Evolutionary conservation across 495 filamentous ascomycete species (phyloP), one percentile per base, ranked within the genome.

Genomic region (Aspergillus mulundensis): DNA sequence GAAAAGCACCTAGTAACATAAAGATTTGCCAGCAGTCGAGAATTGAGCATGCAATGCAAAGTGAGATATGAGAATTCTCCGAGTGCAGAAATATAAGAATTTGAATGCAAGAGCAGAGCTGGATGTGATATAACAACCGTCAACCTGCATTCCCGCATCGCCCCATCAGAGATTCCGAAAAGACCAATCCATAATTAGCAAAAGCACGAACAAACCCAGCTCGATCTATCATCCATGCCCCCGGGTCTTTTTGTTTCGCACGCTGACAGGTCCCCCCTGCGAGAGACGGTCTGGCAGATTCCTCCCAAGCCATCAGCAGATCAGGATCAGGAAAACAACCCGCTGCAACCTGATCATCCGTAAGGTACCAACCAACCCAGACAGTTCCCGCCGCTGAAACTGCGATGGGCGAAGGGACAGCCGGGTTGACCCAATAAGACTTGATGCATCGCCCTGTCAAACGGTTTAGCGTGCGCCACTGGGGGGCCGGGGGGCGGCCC

Each of bases 71-170:
- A 44, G 18, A 12, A 3, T 4, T 24, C 19, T 23, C 19, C 20
- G n/a, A 4, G 15, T n/a, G 16, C 6, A 30, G 14, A 19, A 30
- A 5, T 8, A 48, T 16, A 48, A 25, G 28, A 5, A 8, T 1
- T n/a, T 6, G 24, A 16, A 19, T 19, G 15, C 25, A 32, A 20
- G n/a, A 19, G 45, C 28, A 25, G 45, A 48, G 7, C n/a, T 25
- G 7, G 18, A 48, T 48, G 45, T 48, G 45, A 48, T 48, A 48
- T 48, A 48, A 25, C 38, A 5, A 10, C 38, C n/a, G n/a, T 40
- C 38, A 16, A 34, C 45, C 10, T 12, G 18, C 41, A 42, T 5
- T 10, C n/a, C 5, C n/a, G 3, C n/a, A 18, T 19, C 5, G 40
- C 40, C 40, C 40, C n/a, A 18, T 7, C n/a, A 42, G 40, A 19